These are phyloP conservation scores for Hyphopichia wangnamkhiaoensis DNA, from an alignment of 1,139 yeast genomes.

Conservation along the genomic window DNA sequence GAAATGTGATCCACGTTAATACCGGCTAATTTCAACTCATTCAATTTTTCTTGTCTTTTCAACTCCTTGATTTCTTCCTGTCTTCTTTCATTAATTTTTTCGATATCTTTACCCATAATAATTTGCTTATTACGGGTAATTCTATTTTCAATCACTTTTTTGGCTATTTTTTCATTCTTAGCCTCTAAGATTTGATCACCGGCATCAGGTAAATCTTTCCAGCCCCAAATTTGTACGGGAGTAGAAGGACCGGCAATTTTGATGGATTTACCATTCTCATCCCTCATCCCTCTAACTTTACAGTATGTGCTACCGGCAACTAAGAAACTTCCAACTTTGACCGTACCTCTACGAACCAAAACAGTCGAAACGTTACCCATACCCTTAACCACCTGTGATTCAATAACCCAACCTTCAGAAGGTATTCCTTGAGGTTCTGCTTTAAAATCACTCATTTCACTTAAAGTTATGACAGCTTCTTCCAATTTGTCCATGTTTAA, in stretches of 20 bases:
- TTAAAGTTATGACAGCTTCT: slow-evolving; percentile 81
- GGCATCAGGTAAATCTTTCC: slow-evolving; percentile 92
- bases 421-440: slow-evolving; percentile 57
- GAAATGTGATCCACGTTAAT: slow-evolving; percentile 45
- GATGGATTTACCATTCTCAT: slow-evolving; percentile 67
- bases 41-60: slow-evolving; percentile 51
- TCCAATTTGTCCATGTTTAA: slow-evolving; percentile 85
- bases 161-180: slow-evolving; percentile 69
- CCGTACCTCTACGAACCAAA: slow-evolving; percentile 74
- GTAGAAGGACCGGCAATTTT: slow-evolving; percentile 81
- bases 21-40: slow-evolving; percentile 59
- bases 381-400: slow-evolving; percentile 80
- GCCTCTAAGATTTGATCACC: slow-evolving; percentile 88
- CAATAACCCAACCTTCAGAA: slow-evolving; percentile 89
- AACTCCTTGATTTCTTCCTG: slow-evolving; percentile 48
- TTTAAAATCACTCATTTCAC: slow-evolving; percentile 79
- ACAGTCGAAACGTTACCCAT: slow-evolving; percentile 87
- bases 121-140: slow-evolving; percentile 55
- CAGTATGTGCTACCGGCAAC: slow-evolving; percentile 89
- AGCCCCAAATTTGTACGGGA: slow-evolving; percentile 90
- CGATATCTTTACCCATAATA: slow-evolving; percentile 67
- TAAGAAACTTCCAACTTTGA: slow-evolving; percentile 67
- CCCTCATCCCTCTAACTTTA: slow-evolving; percentile 79
- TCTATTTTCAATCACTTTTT: slow-evolving; percentile 70
- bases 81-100: slow-evolving; percentile 63